Percentiles rank a stretch among this genome's conserved stretches.
Conservation (phyloP, 1,284 basidiomycete genomes). For the Pseudozyma sp. region DNA sequence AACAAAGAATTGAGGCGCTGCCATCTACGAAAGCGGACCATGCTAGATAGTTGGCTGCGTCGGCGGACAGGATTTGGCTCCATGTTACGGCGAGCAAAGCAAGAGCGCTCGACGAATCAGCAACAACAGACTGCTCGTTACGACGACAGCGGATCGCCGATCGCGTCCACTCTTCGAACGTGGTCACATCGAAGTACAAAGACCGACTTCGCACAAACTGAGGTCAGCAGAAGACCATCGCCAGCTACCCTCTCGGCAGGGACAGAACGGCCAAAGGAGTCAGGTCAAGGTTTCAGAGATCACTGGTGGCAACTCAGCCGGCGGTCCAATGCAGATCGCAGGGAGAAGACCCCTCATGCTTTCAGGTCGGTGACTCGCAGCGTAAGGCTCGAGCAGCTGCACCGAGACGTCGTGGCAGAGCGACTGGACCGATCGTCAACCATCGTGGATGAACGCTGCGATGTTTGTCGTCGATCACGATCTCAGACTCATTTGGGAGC, state of each 20-base stretch:
- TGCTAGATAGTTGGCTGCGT: conserved; percentile 10
- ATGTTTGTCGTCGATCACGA: conserved; percentile 26
- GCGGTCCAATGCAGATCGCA: neutral
- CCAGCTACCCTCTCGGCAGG: neutral
- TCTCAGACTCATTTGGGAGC: neutral
- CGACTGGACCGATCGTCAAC: conserved; percentile 2
- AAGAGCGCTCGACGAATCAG: neutral
- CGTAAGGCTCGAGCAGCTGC: neutral
- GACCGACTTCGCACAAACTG: no score
- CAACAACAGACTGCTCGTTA: neutral
- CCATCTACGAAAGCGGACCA: neutral
- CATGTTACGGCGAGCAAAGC: neutral
- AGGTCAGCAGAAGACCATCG: neutral
- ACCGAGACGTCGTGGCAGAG: neutral
- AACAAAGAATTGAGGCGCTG: no score
- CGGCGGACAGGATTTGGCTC: neutral
- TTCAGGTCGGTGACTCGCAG: neutral
- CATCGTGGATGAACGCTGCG: neutral
- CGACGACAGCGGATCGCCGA: neutral
- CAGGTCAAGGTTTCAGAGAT: neutral
- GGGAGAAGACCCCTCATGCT: no score
- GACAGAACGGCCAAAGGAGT: neutral
- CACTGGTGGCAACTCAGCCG: conserved; percentile 3
- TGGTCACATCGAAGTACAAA: no score
- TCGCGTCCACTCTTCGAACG: no score